A percentile compares a stretch with the other conserved stretches of the same genome.
Evolutionary conservation across 768 basidiomycete species (phyloP).

Genomic region (Psilocybe sp.): DNA sequence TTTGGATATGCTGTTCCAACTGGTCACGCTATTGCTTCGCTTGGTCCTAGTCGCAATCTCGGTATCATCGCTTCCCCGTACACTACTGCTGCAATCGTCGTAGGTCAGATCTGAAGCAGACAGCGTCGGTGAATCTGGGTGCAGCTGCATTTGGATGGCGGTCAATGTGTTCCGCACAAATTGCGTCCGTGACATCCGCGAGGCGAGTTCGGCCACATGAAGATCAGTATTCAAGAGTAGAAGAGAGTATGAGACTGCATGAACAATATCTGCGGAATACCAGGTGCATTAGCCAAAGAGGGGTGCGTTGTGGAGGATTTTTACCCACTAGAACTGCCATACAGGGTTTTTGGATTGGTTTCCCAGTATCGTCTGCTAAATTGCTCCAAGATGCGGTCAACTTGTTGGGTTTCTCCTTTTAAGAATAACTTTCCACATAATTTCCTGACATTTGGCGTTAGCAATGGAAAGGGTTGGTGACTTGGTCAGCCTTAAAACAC

Average conservation of each 20-base stretch:
- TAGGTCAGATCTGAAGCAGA: constrained; percentile 63
- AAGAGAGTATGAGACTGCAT: constrained; percentile 90
- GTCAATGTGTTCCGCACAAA: constrained; percentile 91
- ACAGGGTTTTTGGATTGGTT: constrained; percentile 80
- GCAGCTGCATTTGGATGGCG: constrained; percentile 78
- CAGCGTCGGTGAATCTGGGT: constrained; percentile 44
- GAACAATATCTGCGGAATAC: constrained; percentile 74
- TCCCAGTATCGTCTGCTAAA: constrained; percentile 92
- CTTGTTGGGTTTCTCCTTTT: constrained; percentile 96
- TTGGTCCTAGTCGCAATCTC: constrained; percentile 59
- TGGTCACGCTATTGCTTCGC: constrained; percentile 79
- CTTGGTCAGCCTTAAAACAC: no score
- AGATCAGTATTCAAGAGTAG: constrained; percentile 95
- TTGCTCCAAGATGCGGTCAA: constrained; percentile 92
- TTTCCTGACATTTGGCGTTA: constrained; percentile 43
- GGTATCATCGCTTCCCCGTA: constrained; percentile 54
- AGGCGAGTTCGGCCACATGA: constrained; percentile 87
- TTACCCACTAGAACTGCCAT: constrained; percentile 79
- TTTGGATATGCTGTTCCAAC: constrained; percentile 76
- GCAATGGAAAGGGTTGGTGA: constrained; percentile 3
- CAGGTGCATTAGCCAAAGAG: constrained; percentile 2
- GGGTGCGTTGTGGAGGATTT: background rate
- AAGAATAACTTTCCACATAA: constrained; percentile 90
- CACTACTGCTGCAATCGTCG: constrained; percentile 63
- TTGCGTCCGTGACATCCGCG: constrained; percentile 88